Evolutionary conservation across 352 stramenopile genomes (phyloP), one percentile per base, ranked within the genome.

Genomic region (Pilasporangium apinafurcum): DNA sequence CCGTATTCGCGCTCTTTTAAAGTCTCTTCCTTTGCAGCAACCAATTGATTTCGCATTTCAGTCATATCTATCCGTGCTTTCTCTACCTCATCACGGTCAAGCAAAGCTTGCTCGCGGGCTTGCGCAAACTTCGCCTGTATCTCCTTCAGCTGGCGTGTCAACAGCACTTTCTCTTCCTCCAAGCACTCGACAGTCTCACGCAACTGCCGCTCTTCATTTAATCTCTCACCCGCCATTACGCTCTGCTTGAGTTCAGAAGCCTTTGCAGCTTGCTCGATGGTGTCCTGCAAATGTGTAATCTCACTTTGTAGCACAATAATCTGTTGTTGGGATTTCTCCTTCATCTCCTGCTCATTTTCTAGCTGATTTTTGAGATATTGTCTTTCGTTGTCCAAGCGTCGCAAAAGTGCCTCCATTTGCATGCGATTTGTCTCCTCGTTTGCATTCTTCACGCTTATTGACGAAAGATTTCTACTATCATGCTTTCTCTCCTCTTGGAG

Each of bases 291-390:
- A 31, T 77, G 48, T 1, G 49, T 51, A 17, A 86, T 24, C 38
- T 85, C 67, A 18, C 60, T 55, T 34, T 82, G 48, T 2, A 87
- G 59, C n/a, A 25, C 46, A 0, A 49, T 31, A 1, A 68, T 65
- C 33, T 79, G 62, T 16, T 53, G 52, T 28, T 81, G 67, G 31
- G 41, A 62, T 13, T 62, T 64, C 17, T 68, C 51, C 40, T 75
- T 78, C 46, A 62, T 48, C 32, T 81, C 65, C 22, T 70, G 55
- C 27, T 82, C 74, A 7, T 53, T 59, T 34, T 84, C 66, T 5
- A 88, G 52, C 42, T 90, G 80, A 28, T 70, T 88, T 47, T 90
- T 89, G 22, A 92, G 44, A 36, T 92, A 92, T 33, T 88, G 74
- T 1, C 80, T 68, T 33, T 92, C 77, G 29, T 92, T 89, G 33